phyloP scores from a whole-genome alignment of 208 protist genomes.

The Leishmania arabica region DNA sequence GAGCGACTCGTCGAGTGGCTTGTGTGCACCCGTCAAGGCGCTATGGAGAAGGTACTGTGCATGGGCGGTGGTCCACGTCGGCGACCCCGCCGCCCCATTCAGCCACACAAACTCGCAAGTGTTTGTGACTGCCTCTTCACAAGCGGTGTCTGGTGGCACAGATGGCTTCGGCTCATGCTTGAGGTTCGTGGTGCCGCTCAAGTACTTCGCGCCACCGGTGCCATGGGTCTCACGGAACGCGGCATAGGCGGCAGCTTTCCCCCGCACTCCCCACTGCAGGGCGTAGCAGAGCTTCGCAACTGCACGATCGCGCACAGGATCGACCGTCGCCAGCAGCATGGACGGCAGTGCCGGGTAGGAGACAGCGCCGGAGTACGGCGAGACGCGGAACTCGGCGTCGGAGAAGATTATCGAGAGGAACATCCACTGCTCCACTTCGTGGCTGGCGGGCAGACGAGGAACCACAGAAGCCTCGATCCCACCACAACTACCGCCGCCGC shows the following conservation, averaged over 20 bases:
- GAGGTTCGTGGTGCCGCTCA: background rate
- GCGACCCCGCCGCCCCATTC: constrained; percentile 14
- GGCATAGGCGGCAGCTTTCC: constrained; percentile 1
- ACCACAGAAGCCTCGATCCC: background rate
- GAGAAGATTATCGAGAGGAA: constrained; percentile 48
- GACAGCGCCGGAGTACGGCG: constrained; percentile 36
- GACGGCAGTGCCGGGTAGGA: constrained; percentile 69
- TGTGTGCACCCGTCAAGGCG: background rate
- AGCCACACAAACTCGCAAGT: constrained; percentile 8
- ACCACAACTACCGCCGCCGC: background rate
- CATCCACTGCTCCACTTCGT: constrained; percentile 42
- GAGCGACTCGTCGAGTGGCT: background rate
- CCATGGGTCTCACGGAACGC: background rate
- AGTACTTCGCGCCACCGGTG: background rate
- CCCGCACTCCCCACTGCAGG: constrained; percentile 9
- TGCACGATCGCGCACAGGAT: constrained; percentile 7
- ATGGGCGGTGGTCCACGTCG: constrained; percentile 28
- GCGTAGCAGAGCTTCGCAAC: constrained; percentile 1
- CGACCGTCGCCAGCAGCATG: constrained; percentile 39
- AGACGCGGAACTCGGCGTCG: constrained; percentile 68
- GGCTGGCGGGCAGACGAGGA: constrained; percentile 4
- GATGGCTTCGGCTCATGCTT: background rate
- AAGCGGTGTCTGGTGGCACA: background rate
- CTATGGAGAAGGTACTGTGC: constrained; percentile 11
- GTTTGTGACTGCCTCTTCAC: background rate